Evolutionary conservation across 768 basidiomycete genomes (phyloP), one percentile per base, ranked within the genome.

Genomic region (Xanthoconium stramineum): DNA sequence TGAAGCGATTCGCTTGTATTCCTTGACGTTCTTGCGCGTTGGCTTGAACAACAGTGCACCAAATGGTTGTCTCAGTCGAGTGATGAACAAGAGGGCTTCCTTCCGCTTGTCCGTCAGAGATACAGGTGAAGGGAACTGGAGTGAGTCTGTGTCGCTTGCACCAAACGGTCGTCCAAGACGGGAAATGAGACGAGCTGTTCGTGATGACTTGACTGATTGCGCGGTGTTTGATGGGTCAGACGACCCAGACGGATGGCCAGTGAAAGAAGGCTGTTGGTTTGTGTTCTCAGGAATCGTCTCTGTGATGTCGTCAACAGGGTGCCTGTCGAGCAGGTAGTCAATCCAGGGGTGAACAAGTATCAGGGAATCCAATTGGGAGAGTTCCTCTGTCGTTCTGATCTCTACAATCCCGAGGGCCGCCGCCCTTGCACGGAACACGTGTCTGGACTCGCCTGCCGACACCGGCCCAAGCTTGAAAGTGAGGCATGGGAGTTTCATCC

Each of bases 1-100:
- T 38, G 47, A 24, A 3, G 60, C 53, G 28, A 61, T 57, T 48
- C 60, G 40, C 24, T 11, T 61, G 35, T 55, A 61, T 29, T 54
- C 57, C 10, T 36, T 36, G 15, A 51, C 36, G 32, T 54, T 14
- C 8, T 19, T 19, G 10, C 51, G 47, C 1, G 15, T 55, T 8
- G 30, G 58, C 15, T 35, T 36, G 32, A 46, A 46, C 44, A 46
- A 32, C 24, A 46, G 44, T 30, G 44, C 44, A 17, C 44, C 44
- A 46, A 46, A 46, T 5, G 44, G 44, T 46, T 46, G 14, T 32
- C 44, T 17, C 7, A 46, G 44, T 20, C 44, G 44, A 47, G 47
- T 35, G 7, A 52, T 19, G 29, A 59, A 35, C n/a, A 15, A 36
- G 6, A 59, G 43, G 6, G 39, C 57, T 51, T 32, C 29, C 3